Percentiles rank a stretch among this genome's conserved stretches.
Evolutionary conservation across 2,329 filamentous ascomycete genomes (phyloP).

Genomic region (Clarireedia homoeocarpa): DNA sequence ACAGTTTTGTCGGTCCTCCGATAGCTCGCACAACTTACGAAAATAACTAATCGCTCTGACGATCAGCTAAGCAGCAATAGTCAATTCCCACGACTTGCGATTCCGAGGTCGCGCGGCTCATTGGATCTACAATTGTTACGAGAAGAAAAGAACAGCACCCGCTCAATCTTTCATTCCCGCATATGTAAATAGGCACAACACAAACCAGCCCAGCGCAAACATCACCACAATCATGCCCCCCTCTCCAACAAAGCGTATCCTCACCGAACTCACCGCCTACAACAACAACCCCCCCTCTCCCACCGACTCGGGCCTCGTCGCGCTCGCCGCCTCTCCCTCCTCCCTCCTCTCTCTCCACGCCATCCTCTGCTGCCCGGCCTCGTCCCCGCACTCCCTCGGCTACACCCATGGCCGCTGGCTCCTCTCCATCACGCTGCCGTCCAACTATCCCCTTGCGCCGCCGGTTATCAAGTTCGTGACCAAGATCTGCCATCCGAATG

Average conservation of each 20-base stretch:
- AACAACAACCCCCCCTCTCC: conserved; percentile 33
- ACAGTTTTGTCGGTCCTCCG: no score
- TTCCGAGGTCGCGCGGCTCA: no score
- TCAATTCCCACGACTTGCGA: no score
- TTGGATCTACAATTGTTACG: no score
- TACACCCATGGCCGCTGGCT: conserved; percentile 65
- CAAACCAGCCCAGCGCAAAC: neutral
- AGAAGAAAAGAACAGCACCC: no score
- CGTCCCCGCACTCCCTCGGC: conserved; percentile 49
- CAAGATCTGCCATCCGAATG: conserved; percentile 78
- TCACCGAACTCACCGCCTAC: conserved; percentile 46
- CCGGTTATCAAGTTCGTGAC: conserved; percentile 78
- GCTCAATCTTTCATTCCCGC: no score
- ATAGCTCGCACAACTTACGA: no score
- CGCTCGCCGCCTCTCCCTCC: conserved; percentile 46
- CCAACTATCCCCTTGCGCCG: conserved; percentile 69
- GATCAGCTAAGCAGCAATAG: no score
- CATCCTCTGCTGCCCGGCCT: conserved; percentile 39
- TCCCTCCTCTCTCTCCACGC: conserved; percentile 47
- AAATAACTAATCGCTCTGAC: no score
- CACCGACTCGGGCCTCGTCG: conserved; percentile 50
- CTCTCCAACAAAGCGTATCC: conserved; percentile 45
- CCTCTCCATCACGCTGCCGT: conserved; percentile 67
- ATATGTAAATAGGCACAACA: no score
- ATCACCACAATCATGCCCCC: conserved; percentile 9